These are phyloP conservation scores for Apium graveolens DNA, from an alignment of 129 eudicot genomes.

Conservation along the genomic window DNA sequence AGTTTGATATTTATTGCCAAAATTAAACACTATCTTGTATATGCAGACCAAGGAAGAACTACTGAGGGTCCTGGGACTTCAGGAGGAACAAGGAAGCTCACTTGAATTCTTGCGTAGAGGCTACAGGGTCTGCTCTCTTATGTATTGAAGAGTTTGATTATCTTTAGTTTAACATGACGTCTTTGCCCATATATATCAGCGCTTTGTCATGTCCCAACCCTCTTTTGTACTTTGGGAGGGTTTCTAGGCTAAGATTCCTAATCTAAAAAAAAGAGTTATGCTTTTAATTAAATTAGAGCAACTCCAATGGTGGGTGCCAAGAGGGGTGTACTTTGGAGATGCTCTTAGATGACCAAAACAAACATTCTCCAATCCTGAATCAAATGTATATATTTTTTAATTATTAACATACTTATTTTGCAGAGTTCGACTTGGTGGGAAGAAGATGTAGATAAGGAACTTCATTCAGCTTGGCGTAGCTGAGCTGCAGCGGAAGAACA, in stretches of 20 bases:
- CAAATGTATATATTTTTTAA: not conserved
- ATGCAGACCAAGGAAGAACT: slow-evolving; percentile 92
- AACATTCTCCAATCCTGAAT: not conserved
- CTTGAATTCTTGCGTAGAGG: slow-evolving; percentile 96
- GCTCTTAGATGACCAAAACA: not conserved
- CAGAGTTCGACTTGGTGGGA: slow-evolving; percentile 98
- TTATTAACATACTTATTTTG: not conserved
- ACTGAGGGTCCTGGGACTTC: slow-evolving; percentile 85
- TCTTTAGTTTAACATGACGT: not conserved
- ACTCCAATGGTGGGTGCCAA: too few relatives aligned
- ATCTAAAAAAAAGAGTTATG: not conserved
- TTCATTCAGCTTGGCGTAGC: slow-evolving; percentile 90
- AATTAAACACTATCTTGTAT: not conserved
- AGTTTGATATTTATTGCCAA: not conserved
- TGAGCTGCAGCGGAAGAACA: slow-evolving; percentile 26
- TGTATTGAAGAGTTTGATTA: not conserved
- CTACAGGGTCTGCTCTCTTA: slow-evolving; percentile 52
- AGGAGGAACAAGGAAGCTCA: slow-evolving; percentile 94
- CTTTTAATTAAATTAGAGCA: not conserved
- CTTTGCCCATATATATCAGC: not conserved
- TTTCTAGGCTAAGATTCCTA: not conserved
- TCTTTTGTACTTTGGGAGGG: not conserved
- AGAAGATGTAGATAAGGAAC: slow-evolving; percentile 70
- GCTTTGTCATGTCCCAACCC: not conserved
- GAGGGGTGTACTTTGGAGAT: too few relatives aligned